Percentiles rank a stretch among this genome's conserved stretches.
These are phyloP conservation scores for Erythrobasidium hasegawianum DNA, from an alignment of 1,284 basidiomycete genomes.

Conservation along the genomic window DNA sequence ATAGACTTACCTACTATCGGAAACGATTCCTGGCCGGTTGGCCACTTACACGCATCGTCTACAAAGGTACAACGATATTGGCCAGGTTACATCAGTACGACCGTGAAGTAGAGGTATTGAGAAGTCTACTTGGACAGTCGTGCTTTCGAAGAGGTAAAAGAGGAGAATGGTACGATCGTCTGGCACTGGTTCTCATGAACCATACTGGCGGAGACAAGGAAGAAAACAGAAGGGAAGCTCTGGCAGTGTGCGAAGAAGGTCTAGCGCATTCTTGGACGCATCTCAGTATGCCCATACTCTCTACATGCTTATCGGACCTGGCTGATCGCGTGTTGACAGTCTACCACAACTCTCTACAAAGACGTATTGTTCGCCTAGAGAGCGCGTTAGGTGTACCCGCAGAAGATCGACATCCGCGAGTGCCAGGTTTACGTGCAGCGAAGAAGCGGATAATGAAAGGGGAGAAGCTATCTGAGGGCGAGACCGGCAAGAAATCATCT, in stretches of 20 bases:
- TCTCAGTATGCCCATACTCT: conserved; percentile 59
- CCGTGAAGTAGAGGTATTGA: conserved; percentile 65
- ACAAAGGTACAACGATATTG: conserved; percentile 65
- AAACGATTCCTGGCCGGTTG: conserved; percentile 66
- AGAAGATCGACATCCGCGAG: conserved; percentile 57
- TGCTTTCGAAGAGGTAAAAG: conserved; percentile 78
- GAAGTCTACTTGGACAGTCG: conserved; percentile 67
- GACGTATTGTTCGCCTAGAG: conserved; percentile 69
- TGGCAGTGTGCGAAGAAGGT: conserved; percentile 68
- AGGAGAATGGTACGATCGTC: conserved; percentile 84
- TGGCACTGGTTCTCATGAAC: conserved; percentile 75
- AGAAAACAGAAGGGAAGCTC: conserved; percentile 54
- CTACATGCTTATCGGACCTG: no score
- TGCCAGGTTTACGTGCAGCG: conserved; percentile 27
- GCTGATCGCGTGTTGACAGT: no score
- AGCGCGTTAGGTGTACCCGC: conserved; percentile 62
- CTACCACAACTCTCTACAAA: conserved; percentile 70
- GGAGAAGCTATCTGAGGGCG: conserved; percentile 42
- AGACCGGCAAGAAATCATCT: conserved; percentile 59
- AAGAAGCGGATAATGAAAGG: conserved; percentile 49
- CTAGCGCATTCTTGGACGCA: conserved; percentile 78
- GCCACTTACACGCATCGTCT: conserved; percentile 70
- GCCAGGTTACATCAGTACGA: conserved; percentile 66
- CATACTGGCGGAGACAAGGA: conserved; percentile 51
- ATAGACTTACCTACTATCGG: conserved; percentile 52